Evolutionary conservation across 140 eudicot species (phyloP), one percentile per base, ranked within the genome.

Genomic region (Ambrosia hybrid): DNA sequence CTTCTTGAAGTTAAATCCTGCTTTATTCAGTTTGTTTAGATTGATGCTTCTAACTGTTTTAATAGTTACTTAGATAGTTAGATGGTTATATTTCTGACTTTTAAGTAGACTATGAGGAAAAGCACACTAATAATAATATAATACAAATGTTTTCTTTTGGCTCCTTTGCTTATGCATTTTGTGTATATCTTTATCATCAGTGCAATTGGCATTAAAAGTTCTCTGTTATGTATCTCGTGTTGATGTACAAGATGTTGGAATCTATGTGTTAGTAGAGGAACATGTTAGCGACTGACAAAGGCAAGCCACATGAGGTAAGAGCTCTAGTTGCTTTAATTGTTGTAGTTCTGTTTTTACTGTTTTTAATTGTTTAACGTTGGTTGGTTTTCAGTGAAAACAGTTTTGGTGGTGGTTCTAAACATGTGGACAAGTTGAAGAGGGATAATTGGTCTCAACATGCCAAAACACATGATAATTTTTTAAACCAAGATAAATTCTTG

Each of bases 391-490:
- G 88, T 66, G 85, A 57, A 61, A 73, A 66, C 73, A 59, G 75
- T 70, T 72, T 68, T 21, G 73, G 65, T 53, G 88, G 80, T 60
- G 87, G 84, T 78, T 66, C 78, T 58, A 81, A 73, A 61, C 72
- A 69, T 52, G 71, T 57, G 63, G 81, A 82, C 59, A 84, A 75
- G 76, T 10, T 17, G 61, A 88, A 72, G n/a, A 88, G 69, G 83
- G 79, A 66, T 65, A 90, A 90, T 67, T 94, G 87, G 99, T 66
- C 79, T 16, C 85, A 90, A 41, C 99, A 94, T 84, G 88, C 68
- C 67, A 72, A 73, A 43, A 70, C 83, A 71, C 97, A 85, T 73
- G 70, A 85, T 69, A 83, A 83, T 64, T 86, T 94, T 79, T 72
- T 76, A 52, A 81, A 73, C 53, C 96, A 88, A 78, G 81, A 86